Percentiles rank a stretch among this genome's conserved stretches.
These are phyloP conservation scores for Sphaceloma murrayae DNA, from an alignment of 2,329 filamentous ascomycete species.

Conservation along the genomic window DNA sequence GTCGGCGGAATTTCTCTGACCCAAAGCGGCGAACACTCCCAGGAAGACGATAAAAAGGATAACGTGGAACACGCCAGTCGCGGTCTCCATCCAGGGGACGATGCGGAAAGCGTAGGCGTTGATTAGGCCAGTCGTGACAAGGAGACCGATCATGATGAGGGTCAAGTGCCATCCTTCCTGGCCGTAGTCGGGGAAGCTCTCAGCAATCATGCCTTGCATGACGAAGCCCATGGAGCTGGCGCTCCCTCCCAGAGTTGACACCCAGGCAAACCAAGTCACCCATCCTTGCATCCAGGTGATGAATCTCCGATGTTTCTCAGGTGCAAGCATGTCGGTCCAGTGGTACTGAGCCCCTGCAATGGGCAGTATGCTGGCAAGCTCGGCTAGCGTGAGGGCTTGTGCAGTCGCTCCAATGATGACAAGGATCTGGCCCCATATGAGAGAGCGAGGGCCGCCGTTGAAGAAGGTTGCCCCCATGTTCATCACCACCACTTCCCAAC, in stretches of 20 bases:
- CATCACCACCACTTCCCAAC: conserved; percentile 23
- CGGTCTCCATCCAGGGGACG: conserved; percentile 25
- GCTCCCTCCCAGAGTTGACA: conserved; percentile 22
- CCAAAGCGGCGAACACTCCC: conserved; percentile 20
- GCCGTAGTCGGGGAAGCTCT: conserved; percentile 29
- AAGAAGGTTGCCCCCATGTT: conserved; percentile 22
- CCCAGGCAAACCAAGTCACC: conserved; percentile 36
- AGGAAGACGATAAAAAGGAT: conserved; percentile 22
- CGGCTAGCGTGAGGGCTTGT: conserved; percentile 23
- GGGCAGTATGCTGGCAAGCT: conserved; percentile 24
- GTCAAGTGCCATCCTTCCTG: conserved; percentile 33
- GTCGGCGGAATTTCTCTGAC: conserved; percentile 14
- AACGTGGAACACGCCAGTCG: conserved; percentile 22
- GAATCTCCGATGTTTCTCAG: conserved; percentile 21
- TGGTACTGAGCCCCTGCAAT: conserved; percentile 25
- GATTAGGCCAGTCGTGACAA: conserved; percentile 26
- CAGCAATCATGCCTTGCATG: conserved; percentile 28
- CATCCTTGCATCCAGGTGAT: conserved; percentile 29
- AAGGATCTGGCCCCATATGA: conserved; percentile 23
- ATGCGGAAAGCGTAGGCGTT: conserved; percentile 31
- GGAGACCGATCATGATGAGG: conserved; percentile 32
- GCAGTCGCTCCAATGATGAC: conserved; percentile 22
- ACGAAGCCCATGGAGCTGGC: conserved; percentile 31
- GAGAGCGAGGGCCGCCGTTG: conserved; percentile 23
- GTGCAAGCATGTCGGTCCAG: conserved; percentile 23